Percentiles rank a stretch among this genome's conserved stretches.
These are phyloP conservation scores for Dryadomyces quercus-mongolicae DNA, from an alignment of 2,329 filamentous ascomycete genomes.

Conservation along the genomic window DNA sequence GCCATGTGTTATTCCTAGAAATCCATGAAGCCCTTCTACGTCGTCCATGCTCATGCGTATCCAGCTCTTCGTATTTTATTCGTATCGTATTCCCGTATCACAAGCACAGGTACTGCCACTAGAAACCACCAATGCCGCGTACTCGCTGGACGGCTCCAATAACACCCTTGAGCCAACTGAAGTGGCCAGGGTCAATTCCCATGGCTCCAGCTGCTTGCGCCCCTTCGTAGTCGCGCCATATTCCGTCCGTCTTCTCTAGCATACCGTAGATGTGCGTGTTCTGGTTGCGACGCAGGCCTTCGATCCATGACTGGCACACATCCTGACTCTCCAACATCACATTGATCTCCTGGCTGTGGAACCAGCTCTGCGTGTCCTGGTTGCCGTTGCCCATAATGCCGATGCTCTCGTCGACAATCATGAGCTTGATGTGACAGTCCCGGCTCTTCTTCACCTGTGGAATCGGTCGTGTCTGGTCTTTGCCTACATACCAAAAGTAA, in stretches of 20 bases:
- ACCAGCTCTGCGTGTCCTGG: slow-evolving; percentile 72
- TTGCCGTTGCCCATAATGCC: slow-evolving; percentile 67
- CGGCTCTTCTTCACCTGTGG: slow-evolving; percentile 53
- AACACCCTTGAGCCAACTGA: slow-evolving; percentile 46
- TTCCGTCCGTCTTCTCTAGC: slow-evolving; percentile 40
- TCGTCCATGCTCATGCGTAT: no score
- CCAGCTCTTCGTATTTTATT: no score
- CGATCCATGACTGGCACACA: slow-evolving; percentile 52
- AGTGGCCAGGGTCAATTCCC: slow-evolving; percentile 38
- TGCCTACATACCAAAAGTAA: slow-evolving; percentile 60
- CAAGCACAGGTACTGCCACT: background rate
- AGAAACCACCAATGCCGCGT: slow-evolving; percentile 43
- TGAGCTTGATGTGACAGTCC: slow-evolving; percentile 65
- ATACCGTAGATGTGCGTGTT: slow-evolving; percentile 49
- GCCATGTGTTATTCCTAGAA: background rate
- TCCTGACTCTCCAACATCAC: slow-evolving; percentile 55
- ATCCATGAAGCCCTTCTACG: background rate
- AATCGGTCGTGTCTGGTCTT: slow-evolving; percentile 58
- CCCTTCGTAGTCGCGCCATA: slow-evolving; percentile 46
- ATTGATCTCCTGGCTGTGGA: slow-evolving; percentile 67
- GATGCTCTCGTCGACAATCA: slow-evolving; percentile 58
- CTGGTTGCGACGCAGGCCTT: slow-evolving; percentile 40
- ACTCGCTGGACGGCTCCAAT: slow-evolving; percentile 46
- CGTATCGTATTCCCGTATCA: no score
- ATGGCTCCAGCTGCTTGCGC: slow-evolving; percentile 35